Base-by-base conservation (phyloP, 192 early-diverging fungal genomes). In the Backusella tuberculispora region DNA sequence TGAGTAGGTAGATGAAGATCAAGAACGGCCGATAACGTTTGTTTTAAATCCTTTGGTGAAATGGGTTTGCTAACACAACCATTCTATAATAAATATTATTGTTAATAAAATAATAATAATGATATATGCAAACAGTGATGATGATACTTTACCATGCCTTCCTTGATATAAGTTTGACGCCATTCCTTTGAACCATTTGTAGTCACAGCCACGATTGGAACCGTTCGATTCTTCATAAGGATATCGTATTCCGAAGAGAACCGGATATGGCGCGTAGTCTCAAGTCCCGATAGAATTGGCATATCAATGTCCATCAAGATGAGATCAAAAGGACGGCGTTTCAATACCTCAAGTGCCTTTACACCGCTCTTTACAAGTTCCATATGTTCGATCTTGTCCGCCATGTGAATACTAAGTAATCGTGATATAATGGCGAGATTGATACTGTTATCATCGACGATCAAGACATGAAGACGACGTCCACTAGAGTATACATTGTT, bases 301-400 rank as follows among this genome's bases (percentile, higher is more conserved):
- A 90, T 90, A 72, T 91, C 90, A 78, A 92, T 92, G 69, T 92
- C 90, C 78, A 92, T 86, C 19, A 92, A 80, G 41, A 92, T 81
- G 14, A 88, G 67, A 79, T 92, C 90, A 74, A 86, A 88, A 38
- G 78, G 53, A 34, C 80, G 73, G 56, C 76, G 66, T 15, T 76
- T 66, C 43, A 92, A 80, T 24, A 83, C 72, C 45, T 83, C 71
- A 7, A 92, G 69, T 29, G 86, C 87, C 41, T 82, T 74, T 45
- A 83, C 74, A 21, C 90, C 90, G 45, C 83, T 85, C 43, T 78
- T 76, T 48, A 82, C 81, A 19, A 83, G 74, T 24, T 84, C 83
- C 47, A 82, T 82, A 53, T 78, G 72, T 40, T 82, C 73, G 46
- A 87, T 73, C 12, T 76, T 68, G 66, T 86, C 73, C 4, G 85